phyloP scores from a whole-genome alignment of 768 basidiomycete species.

The Phanerochaete carnosa region DNA sequence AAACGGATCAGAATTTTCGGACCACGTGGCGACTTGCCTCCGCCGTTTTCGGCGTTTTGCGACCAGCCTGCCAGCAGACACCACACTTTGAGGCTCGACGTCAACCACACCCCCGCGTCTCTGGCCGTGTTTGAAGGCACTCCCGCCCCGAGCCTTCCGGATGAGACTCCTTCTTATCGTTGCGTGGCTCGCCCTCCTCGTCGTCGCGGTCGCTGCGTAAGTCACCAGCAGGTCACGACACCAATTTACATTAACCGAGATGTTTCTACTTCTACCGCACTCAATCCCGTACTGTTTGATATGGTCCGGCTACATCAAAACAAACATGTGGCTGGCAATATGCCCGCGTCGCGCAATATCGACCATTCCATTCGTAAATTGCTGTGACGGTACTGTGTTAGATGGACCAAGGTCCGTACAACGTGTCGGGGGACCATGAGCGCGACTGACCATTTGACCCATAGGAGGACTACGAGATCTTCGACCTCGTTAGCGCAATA shows the following conservation, averaged over 20 bases:
- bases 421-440: neutral
- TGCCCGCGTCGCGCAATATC: neutral
- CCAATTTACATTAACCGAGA: neutral
- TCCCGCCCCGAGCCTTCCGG: neutral
- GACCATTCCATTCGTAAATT: conserved; percentile 1
- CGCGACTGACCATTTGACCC: neutral
- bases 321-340: neutral
- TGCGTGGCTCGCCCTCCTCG: conserved; percentile 48
- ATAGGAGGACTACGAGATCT: conserved; percentile 94
- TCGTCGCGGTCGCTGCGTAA: conserved; percentile 56
- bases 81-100: neutral
- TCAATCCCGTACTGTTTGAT: neutral
- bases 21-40: conserved; percentile 12
- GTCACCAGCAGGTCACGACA: conserved; percentile 27
- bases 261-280: neutral
- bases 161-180: conserved; percentile 54
- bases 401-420: conserved; percentile 66
- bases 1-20: neutral
- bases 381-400: conserved; percentile 21
- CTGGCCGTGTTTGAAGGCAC: neutral
- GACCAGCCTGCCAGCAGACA: neutral
- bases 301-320: neutral
- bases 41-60: conserved; percentile 6
- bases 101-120: neutral
- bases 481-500: conserved; percentile 83